Evolutionary conservation across 129 eudicot genomes (phyloP).

Genomic region (Pulicaria dysenterica): DNA sequence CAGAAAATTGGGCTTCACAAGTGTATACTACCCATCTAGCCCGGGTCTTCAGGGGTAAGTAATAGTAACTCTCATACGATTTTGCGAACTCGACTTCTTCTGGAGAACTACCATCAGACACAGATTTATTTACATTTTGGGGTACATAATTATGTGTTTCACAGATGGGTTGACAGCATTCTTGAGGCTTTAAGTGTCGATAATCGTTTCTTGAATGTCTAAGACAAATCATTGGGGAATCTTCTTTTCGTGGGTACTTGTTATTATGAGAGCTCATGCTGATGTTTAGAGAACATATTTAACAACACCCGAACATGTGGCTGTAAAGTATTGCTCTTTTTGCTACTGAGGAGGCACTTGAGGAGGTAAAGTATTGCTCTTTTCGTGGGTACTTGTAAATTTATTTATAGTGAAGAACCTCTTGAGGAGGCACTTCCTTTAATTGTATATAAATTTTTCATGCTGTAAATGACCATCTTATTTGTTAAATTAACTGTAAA

Average conservation of each 20-base stretch:
- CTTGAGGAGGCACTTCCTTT: not conserved
- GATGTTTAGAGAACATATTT: not conserved
- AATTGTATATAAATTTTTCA: constrained; percentile 31
- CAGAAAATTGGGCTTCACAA: constrained; percentile 61
- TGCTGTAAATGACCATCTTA: constrained; percentile 19
- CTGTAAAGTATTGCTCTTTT: too few species aligned
- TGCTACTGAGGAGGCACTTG: too few species aligned
- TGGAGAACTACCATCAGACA: constrained; percentile 4
- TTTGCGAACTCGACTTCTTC: not conserved
- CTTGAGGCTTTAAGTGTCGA: constrained; percentile 67
- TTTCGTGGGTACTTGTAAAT: constrained; percentile 27
- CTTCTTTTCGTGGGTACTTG: constrained; percentile 12
- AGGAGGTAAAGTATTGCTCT: constrained; percentile 14
- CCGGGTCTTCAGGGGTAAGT: constrained; percentile 92
- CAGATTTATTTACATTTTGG: constrained; percentile 1
- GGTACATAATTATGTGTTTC: constrained; percentile 14
- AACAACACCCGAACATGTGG: constrained; percentile 17
- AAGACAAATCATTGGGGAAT: not conserved
- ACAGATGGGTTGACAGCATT: constrained; percentile 95
- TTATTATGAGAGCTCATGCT: constrained; percentile 24
- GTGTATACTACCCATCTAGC: constrained; percentile 64
- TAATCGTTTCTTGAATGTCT: not conserved
- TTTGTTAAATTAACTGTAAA: constrained; percentile 7
- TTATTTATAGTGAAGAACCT: not conserved
- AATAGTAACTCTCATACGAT: not conserved